Conservation (phyloP, 2,329 filamentous ascomycete species). For the Tolypocladium inflatum region DNA sequence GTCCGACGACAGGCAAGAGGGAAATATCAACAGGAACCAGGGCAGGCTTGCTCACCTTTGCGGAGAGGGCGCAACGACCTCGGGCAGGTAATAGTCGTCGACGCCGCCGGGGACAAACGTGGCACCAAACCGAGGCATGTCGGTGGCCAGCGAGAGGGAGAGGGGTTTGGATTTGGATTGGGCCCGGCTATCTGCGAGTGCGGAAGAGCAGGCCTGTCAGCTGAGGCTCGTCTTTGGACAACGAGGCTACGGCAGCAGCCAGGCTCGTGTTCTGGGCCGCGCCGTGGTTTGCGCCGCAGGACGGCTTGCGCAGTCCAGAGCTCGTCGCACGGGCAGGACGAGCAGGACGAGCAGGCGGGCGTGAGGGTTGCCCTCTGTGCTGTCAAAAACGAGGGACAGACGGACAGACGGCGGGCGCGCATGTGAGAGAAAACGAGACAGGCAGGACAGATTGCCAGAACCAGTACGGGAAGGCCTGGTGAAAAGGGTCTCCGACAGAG, state of each 20-base stretch:
- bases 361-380: too few relatives aligned
- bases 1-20: neutral
- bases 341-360: too few relatives aligned
- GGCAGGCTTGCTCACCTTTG: conserved; percentile 37
- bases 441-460: neutral
- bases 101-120: conserved; percentile 49
- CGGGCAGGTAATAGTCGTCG: conserved; percentile 53
- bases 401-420: neutral
- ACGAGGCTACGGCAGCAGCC: neutral
- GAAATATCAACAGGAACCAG: neutral
- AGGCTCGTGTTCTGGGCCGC: neutral
- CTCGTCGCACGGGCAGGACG: too few relatives aligned
- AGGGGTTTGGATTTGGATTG: neutral
- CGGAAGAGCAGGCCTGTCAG: conserved; percentile 16
- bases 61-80: conserved; percentile 47
- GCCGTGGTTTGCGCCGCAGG: neutral
- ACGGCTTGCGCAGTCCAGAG: neutral
- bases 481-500: neutral
- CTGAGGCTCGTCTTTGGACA: neutral
- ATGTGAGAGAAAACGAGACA: neutral
- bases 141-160: conserved; percentile 11
- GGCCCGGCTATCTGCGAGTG: conserved; percentile 2
- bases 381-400: neutral
- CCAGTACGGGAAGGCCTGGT: neutral
- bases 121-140: conserved; percentile 33